Conservation (phyloP, 257 asterid species). For the Rhazya stricta region DNA sequence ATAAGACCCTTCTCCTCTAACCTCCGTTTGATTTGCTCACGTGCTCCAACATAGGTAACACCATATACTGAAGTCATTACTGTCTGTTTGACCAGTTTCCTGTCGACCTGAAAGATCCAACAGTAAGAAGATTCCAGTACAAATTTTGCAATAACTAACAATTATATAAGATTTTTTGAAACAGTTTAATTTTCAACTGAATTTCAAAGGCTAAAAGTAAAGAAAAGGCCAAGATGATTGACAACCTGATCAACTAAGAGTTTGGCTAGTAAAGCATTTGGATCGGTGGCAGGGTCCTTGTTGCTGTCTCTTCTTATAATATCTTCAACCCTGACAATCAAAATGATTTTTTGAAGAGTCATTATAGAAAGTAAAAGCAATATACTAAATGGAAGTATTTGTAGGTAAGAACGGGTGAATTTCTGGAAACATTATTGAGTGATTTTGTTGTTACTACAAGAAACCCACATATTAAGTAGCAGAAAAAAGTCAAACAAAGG, state of each 20-base stretch:
- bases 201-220: neutral
- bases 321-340: conserved; percentile 62
- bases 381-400: neutral
- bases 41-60: conserved; percentile 94
- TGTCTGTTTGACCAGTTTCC: conserved; percentile 92
- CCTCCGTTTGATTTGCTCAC: conserved; percentile 88
- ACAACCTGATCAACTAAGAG: conserved; percentile 74
- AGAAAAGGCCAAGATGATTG: conserved; percentile 12
- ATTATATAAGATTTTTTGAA: neutral
- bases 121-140: conserved; percentile 22
- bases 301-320: conserved; percentile 72
- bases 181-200: neutral
- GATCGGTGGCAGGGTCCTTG: conserved; percentile 68
- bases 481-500: neutral
- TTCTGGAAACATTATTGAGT: neutral
- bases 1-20: conserved; percentile 87
- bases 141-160: neutral
- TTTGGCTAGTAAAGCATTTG: conserved; percentile 68
- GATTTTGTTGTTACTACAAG: neutral
- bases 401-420: neutral
- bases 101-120: conserved; percentile 65
- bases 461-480: neutral
- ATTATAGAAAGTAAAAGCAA: neutral
- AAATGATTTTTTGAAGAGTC: conserved; percentile 8
- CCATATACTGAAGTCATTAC: conserved; percentile 99